Percentiles rank a stretch among this genome's conserved stretches.
phyloP scores from a whole-genome alignment of 2,329 filamentous ascomycete species.

The Fusarium oligoseptatum region DNA sequence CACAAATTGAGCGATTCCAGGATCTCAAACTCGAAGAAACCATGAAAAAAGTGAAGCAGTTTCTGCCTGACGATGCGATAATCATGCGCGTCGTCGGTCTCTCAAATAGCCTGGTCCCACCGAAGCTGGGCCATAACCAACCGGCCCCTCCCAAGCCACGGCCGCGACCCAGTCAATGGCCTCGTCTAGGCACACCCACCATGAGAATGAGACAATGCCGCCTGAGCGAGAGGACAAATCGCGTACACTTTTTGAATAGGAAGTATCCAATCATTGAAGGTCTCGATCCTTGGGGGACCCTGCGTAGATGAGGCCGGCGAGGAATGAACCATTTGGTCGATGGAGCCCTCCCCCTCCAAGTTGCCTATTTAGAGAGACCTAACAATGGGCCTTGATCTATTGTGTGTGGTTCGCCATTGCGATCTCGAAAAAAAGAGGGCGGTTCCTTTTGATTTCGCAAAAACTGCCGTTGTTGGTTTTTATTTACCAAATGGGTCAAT shows the following conservation, averaged over 20 bases:
- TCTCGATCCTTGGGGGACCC: background rate
- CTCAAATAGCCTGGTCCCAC: slow-evolving; percentile 22
- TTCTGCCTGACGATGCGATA: slow-evolving; percentile 2
- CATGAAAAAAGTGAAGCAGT: background rate
- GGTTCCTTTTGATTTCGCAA: background rate
- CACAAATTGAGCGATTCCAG: slow-evolving; percentile 21
- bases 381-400: background rate
- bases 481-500: background rate
- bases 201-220: background rate
- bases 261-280: background rate
- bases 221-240: background rate
- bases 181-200: background rate
- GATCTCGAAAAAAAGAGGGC: slow-evolving; percentile 4
- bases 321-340: background rate
- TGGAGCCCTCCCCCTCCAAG: background rate
- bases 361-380: background rate
- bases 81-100: background rate
- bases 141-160: slow-evolving; percentile 29
- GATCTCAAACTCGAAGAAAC: slow-evolving; percentile 1
- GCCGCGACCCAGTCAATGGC: slow-evolving; percentile 5
- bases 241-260: background rate
- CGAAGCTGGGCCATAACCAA: slow-evolving; percentile 17
- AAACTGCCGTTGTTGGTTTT: background rate
- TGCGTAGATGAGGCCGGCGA: background rate
- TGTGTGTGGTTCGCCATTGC: slow-evolving; percentile 29